Evolutionary conservation across 371 early-diverging fungal genomes (phyloP).

Genomic region (Rhizomucor pusillus): DNA sequence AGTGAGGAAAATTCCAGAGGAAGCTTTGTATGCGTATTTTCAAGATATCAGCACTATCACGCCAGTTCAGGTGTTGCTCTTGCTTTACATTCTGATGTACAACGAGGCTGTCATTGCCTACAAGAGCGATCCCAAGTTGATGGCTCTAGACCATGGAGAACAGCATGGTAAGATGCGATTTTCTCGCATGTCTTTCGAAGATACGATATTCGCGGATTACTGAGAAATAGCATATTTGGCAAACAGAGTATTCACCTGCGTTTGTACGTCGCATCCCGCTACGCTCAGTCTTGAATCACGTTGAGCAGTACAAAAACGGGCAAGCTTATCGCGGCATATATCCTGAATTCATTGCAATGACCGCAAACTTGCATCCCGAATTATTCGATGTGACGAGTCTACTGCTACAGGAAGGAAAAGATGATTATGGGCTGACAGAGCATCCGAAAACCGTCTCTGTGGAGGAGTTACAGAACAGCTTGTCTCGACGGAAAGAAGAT

Average conservation of each 20-base stretch:
- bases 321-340: slow-evolving; percentile 38
- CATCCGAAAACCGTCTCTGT: neutral
- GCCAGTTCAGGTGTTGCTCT: slow-evolving; percentile 36
- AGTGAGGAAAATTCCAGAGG: slow-evolving; percentile 31
- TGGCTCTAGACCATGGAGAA: slow-evolving; percentile 5
- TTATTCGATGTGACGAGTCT: slow-evolving; percentile 48
- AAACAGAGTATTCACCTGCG: slow-evolving; percentile 31
- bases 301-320: slow-evolving; percentile 26
- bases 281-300: slow-evolving; percentile 38
- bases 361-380: slow-evolving; percentile 48
- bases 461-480: neutral
- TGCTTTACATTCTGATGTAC: slow-evolving; percentile 38
- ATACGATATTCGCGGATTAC: too few relatives aligned
- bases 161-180: slow-evolving; percentile 19
- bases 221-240: neutral
- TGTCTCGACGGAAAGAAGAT: neutral
- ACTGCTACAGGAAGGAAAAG: slow-evolving; percentile 38
- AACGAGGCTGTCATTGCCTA: slow-evolving; percentile 38
- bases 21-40: slow-evolving; percentile 23
- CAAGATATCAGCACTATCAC: slow-evolving; percentile 19
- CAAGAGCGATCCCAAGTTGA: slow-evolving; percentile 30
- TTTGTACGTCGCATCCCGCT: slow-evolving; percentile 37
- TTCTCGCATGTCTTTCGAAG: neutral
- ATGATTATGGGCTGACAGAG: slow-evolving; percentile 1
- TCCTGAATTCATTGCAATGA: slow-evolving; percentile 37